Conservation (phyloP, 805 yeast genomes). For the Saccharomycopsis guyanensis region DNA sequence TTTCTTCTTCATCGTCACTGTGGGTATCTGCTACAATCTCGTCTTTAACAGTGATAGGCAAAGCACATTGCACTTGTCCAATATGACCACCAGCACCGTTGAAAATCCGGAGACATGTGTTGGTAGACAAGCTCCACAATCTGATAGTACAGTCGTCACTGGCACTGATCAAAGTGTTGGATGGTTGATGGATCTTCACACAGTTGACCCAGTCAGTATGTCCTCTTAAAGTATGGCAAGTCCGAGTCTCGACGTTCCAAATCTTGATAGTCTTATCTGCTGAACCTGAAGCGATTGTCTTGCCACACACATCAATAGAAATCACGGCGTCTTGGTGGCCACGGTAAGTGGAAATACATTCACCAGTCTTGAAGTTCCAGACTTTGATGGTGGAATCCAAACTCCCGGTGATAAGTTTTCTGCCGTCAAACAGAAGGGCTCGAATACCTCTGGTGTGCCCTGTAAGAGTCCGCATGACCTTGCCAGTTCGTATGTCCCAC, state of each 20-base stretch:
- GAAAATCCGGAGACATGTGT: slow-evolving; percentile 71
- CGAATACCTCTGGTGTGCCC: slow-evolving; percentile 92
- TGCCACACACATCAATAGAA: slow-evolving; percentile 67
- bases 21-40: slow-evolving; percentile 27
- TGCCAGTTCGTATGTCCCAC: slow-evolving; percentile 84
- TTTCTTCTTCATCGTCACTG: slow-evolving; percentile 22
- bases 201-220: slow-evolving; percentile 89
- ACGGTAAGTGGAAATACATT: slow-evolving; percentile 85
- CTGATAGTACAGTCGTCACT: slow-evolving; percentile 88
- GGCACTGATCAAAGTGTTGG: slow-evolving; percentile 76
- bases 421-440: slow-evolving; percentile 77
- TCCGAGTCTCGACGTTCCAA: slow-evolving; percentile 92
- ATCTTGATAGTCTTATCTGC: slow-evolving; percentile 90
- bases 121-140: slow-evolving; percentile 87
- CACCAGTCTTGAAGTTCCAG: slow-evolving; percentile 94
- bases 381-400: slow-evolving; percentile 86
- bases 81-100: slow-evolving; percentile 82
- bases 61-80: slow-evolving; percentile 89
- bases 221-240: slow-evolving; percentile 88
- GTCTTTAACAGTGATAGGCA: slow-evolving; percentile 74
- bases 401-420: slow-evolving; percentile 87
- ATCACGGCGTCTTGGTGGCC: slow-evolving; percentile 87
- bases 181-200: slow-evolving; percentile 75
- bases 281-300: slow-evolving; percentile 84
- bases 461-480: slow-evolving; percentile 57